A percentile compares a stretch with the other conserved stretches of the same genome.
These are phyloP conservation scores for Eustoma russellianum DNA, from an alignment of 257 asterid species.

Conservation along the genomic window DNA sequence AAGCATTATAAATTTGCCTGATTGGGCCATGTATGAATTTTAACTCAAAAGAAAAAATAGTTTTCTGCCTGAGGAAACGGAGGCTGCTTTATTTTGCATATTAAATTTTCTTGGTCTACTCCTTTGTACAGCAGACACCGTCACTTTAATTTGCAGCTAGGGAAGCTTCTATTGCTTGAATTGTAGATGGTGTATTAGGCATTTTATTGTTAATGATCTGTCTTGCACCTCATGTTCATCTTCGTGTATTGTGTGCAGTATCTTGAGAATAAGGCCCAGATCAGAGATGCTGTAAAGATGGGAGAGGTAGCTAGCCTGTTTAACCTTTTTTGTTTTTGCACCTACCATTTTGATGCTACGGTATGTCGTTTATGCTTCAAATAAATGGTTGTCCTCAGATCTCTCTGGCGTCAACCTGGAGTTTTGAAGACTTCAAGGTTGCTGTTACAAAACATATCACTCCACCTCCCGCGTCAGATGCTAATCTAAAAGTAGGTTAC, in stretches of 20 bases:
- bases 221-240: background rate
- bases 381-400: conserved; percentile 25
- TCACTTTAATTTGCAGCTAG: no score
- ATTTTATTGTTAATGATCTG: background rate
- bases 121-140: no score
- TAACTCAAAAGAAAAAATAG: no score
- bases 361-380: conserved; percentile 1
- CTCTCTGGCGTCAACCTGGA: conserved; percentile 53
- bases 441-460: conserved; percentile 36
- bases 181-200: background rate
- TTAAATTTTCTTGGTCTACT: no score
- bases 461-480: conserved; percentile 41
- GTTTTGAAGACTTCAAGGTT: conserved; percentile 59
- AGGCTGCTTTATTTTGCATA: no score
- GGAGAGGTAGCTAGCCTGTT: conserved; percentile 45
- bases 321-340: conserved; percentile 7
- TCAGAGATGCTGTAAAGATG: conserved; percentile 57
- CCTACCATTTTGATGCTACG: background rate
- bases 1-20: no score
- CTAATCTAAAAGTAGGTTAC: conserved; percentile 58
- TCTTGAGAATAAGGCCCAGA: conserved; percentile 68
- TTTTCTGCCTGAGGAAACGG: no score
- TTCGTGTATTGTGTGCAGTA: conserved; percentile 41
- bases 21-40: no score
- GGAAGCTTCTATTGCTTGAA: background rate